A percentile compares a stretch with the other conserved stretches of the same genome.
Evolutionary conservation across 306 rosid species (phyloP).

Genomic region (Vigna angularis): DNA sequence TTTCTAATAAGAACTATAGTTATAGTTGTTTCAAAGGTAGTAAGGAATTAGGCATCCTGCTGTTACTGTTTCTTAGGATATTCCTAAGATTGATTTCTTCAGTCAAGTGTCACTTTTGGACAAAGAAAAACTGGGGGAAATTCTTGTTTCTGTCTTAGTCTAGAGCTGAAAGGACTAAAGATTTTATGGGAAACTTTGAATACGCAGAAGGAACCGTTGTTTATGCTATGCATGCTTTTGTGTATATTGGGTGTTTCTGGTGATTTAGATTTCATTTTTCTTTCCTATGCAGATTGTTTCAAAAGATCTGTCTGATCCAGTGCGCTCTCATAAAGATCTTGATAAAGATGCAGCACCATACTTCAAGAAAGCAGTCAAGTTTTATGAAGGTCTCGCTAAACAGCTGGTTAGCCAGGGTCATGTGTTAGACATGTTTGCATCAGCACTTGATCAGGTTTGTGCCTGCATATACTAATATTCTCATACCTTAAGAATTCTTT

Average conservation of each 20-base stretch:
- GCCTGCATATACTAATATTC: slow-evolving; percentile 39
- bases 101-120: background rate
- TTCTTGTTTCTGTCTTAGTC: slow-evolving; percentile 12
- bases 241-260: slow-evolving; percentile 34
- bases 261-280: slow-evolving; percentile 36
- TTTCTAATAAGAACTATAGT: slow-evolving; percentile 16
- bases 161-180: slow-evolving; percentile 1
- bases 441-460: slow-evolving; percentile 98
- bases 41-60: slow-evolving; percentile 7
- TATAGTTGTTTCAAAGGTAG: slow-evolving; percentile 14
- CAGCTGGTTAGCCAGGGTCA: slow-evolving; percentile 97
- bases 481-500: slow-evolving; percentile 26
- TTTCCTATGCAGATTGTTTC: slow-evolving; percentile 89
- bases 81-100: slow-evolving; percentile 17
- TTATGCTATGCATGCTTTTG: slow-evolving; percentile 24
- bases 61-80: background rate
- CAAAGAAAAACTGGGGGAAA: slow-evolving; percentile 4
- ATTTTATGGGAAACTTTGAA: slow-evolving; percentile 15
- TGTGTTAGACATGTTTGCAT: slow-evolving; percentile 91
- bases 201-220: slow-evolving; percentile 2
- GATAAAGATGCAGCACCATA: slow-evolving; percentile 97
- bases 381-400: slow-evolving; percentile 82
- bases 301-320: slow-evolving; percentile 90
- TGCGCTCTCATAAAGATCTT: slow-evolving; percentile 97
- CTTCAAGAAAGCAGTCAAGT: slow-evolving; percentile 92